phyloP scores from a whole-genome alignment of 352 stramenopile genomes.

The Phytophthora boehmeriae region DNA sequence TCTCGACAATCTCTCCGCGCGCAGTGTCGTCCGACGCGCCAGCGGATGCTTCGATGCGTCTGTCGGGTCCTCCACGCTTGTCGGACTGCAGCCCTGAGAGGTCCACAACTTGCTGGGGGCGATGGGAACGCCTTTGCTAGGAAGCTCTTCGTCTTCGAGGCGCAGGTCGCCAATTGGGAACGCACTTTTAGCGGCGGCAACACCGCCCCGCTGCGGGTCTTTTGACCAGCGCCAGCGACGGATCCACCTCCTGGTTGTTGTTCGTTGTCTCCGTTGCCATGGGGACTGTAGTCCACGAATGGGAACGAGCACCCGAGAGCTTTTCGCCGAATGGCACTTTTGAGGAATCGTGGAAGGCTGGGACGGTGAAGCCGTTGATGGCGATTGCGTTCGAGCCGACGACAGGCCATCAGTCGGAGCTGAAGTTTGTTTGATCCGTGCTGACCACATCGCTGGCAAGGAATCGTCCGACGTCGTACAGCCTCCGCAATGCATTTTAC shows the following conservation, averaged over 20 bases:
- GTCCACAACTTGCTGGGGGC: slow-evolving; percentile 29
- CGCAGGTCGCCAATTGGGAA: slow-evolving; percentile 29
- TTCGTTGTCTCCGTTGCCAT: slow-evolving; percentile 14
- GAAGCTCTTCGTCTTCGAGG: slow-evolving; percentile 43
- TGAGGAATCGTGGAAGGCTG: neutral
- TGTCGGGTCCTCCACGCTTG: slow-evolving; percentile 26
- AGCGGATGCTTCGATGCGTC: slow-evolving; percentile 16
- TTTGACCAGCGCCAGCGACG: slow-evolving; percentile 28
- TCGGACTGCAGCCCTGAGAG: slow-evolving; percentile 37
- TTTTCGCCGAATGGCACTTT: slow-evolving; percentile 24
- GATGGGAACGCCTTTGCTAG: slow-evolving; percentile 40
- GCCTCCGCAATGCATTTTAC: neutral
- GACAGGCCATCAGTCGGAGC: neutral
- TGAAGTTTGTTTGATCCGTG: neutral
- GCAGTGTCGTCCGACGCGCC: slow-evolving; percentile 16
- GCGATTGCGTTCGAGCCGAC: neutral
- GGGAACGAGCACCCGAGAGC: slow-evolving; percentile 10
- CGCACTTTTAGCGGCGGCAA: slow-evolving; percentile 32
- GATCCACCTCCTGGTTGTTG: slow-evolving; percentile 11
- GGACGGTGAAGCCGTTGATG: slow-evolving; percentile 2
- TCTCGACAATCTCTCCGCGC: slow-evolving; percentile 40
- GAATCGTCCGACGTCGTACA: neutral
- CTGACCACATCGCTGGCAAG: neutral
- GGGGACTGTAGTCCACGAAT: neutral
- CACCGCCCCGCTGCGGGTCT: slow-evolving; percentile 19